These are phyloP conservation scores for Penicillium janthinellum DNA, from an alignment of 2,329 filamentous ascomycete species.

Conservation along the genomic window DNA sequence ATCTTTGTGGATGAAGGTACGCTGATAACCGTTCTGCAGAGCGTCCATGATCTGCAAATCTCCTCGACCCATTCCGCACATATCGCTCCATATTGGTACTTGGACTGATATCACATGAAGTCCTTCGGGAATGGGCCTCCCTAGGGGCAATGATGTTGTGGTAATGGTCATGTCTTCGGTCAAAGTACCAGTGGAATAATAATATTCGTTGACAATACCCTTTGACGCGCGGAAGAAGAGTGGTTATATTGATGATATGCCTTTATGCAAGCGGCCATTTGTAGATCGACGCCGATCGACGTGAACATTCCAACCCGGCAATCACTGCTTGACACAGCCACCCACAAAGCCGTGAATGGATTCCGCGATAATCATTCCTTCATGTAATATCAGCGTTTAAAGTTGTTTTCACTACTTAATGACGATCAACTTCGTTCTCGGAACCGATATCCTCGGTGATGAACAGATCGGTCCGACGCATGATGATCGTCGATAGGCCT, in stretches of 20 bases:
- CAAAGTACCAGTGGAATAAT: neutral
- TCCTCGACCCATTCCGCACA: neutral
- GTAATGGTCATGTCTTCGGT: neutral
- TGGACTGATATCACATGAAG: neutral
- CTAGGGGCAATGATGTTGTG: neutral
- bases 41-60: neutral
- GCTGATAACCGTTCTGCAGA: conserved; percentile 1
- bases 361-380: neutral
- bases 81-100: neutral
- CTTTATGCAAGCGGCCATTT: neutral
- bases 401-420: neutral
- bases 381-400: neutral
- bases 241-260: neutral
- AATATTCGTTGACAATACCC: too few relatives aligned
- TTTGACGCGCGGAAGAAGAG: neutral
- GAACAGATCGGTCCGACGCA: neutral
- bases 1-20: neutral
- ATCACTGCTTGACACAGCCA: neutral
- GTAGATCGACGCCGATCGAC: neutral
- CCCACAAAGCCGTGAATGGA: neutral
- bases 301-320: neutral
- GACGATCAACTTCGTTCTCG: neutral
- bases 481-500: neutral
- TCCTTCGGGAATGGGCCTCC: neutral
- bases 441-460: neutral